Evolutionary conservation across 495 filamentous ascomycete species (phyloP).

Genomic region (Tetracladium setigerum): DNA sequence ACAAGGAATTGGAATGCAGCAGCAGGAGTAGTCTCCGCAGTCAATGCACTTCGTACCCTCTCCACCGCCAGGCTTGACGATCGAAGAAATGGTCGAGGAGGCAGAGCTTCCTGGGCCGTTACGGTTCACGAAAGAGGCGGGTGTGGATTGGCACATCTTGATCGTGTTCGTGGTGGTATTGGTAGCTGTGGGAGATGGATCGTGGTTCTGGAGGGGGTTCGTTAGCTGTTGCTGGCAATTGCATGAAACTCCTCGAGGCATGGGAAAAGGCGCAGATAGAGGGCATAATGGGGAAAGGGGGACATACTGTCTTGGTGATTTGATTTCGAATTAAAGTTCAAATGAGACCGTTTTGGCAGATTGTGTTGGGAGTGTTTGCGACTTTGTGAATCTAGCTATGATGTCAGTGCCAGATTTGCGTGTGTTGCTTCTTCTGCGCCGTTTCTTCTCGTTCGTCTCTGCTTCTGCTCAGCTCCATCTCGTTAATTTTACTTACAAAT

Average conservation of each 20-base stretch:
- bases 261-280: neutral
- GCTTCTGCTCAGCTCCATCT: too few species aligned
- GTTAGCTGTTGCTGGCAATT: neutral
- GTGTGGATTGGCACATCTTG: constrained; percentile 16
- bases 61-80: constrained; percentile 30
- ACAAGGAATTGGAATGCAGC: constrained; percentile 37
- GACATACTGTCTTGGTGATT: too few species aligned
- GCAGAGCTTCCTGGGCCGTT: constrained; percentile 34
- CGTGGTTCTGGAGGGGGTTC: neutral
- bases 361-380: too few species aligned
- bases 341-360: too few species aligned
- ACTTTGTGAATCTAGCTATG: too few species aligned
- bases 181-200: neutral
- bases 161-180: neutral
- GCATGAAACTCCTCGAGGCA: neutral
- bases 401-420: too few species aligned
- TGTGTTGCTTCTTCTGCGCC: too few species aligned
- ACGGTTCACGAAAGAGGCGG: constrained; percentile 12
- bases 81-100: constrained; percentile 30
- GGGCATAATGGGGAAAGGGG: too few species aligned
- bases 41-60: constrained; percentile 37
- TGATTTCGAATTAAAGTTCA: too few species aligned
- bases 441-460: too few species aligned
- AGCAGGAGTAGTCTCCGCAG: constrained; percentile 38
- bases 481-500: too few species aligned